Conservation (phyloP, 768 basidiomycete species). For the Tephrocybe sp. region DNA sequence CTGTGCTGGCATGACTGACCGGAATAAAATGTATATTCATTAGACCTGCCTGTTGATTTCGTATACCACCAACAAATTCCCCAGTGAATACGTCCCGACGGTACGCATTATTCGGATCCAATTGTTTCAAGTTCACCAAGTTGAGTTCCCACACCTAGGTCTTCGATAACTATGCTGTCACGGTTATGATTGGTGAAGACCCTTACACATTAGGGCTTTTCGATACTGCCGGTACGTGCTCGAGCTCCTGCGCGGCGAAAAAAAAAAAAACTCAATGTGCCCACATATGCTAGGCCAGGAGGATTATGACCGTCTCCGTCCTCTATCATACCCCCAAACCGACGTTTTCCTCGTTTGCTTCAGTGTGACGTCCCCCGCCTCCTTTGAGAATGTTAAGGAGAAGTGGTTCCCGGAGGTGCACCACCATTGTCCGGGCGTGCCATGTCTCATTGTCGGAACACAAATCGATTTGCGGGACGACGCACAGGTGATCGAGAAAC, state of each 20-base stretch:
- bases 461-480: conserved; percentile 98
- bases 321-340: conserved; percentile 98
- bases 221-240: conserved; percentile 89
- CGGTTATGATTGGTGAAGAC: conserved; percentile 99
- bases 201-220: conserved; percentile 98
- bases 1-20: neutral
- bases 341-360: conserved; percentile 99
- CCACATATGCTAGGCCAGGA: conserved; percentile 73
- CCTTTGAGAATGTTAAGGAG: conserved; percentile 99
- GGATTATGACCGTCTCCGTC: conserved; percentile 99
- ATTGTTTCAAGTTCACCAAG: conserved; percentile 19
- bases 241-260: conserved; percentile 7
- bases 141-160: conserved; percentile 47
- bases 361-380: conserved; percentile 96
- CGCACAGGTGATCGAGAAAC: conserved; percentile 88
- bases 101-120: conserved; percentile 49
- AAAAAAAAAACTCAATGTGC: conserved; percentile 3
- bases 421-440: conserved; percentile 98
- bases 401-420: conserved; percentile 99
- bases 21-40: conserved; percentile 6
- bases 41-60: conserved; percentile 96
- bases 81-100: conserved; percentile 98
- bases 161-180: conserved; percentile 97
- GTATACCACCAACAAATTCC: conserved; percentile 97
- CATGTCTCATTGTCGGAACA: conserved; percentile 98